These are phyloP conservation scores for Pharus latifolius DNA, from an alignment of 176 grass and related monocot species.

Conservation along the genomic window DNA sequence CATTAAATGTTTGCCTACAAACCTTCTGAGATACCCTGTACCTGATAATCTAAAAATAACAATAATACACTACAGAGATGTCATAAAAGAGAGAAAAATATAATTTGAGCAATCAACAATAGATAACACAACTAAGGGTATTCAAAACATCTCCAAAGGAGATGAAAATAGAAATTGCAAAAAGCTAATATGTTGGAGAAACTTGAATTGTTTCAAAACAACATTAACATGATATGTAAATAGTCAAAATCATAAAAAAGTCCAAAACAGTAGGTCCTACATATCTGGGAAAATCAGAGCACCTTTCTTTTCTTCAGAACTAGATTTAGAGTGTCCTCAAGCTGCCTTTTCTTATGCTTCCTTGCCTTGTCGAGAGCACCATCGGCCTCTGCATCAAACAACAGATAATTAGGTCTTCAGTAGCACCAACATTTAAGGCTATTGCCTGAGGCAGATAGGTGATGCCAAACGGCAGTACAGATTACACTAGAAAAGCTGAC, in stretches of 20 bases:
- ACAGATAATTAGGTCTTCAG: conserved; percentile 3
- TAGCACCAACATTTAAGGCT: background rate
- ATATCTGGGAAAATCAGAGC: conserved; percentile 12
- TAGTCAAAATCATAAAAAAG: background rate
- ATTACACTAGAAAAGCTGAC: background rate
- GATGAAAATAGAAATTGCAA: background rate
- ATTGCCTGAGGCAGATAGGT: too few species aligned
- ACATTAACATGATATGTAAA: background rate
- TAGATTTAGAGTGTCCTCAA: conserved; percentile 84
- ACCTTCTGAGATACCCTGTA: background rate
- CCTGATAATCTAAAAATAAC: background rate
- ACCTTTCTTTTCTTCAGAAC: conserved; percentile 95
- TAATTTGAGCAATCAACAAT: background rate
- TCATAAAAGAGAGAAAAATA: background rate
- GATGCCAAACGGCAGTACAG: too few species aligned
- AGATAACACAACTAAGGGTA: background rate
- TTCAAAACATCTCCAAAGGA: background rate
- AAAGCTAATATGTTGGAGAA: background rate
- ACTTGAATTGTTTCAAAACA: too few species aligned
- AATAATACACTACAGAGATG: background rate
- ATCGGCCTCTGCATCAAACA: conserved; percentile 68
- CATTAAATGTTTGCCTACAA: background rate
- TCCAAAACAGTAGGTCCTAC: background rate
- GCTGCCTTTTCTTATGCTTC: conserved; percentile 99
- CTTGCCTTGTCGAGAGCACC: conserved; percentile 98